Base-by-base conservation (phyloP, 306 rosid genomes). In the Vigna trinervia region DNA sequence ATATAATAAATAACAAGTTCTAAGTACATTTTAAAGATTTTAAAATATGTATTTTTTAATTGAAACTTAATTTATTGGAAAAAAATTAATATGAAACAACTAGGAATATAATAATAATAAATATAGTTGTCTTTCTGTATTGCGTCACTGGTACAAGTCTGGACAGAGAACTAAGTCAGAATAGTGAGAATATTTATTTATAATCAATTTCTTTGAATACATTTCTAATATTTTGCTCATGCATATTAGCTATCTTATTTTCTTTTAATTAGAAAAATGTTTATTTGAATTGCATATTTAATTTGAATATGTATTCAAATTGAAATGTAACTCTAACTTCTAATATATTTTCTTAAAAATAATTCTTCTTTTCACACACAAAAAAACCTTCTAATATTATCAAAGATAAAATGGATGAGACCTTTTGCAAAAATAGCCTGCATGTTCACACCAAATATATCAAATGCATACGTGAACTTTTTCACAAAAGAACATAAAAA, bases 31-130 rank as follows among this genome's bases (percentile, higher is more conserved):
- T 9, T 8, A 9, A 8, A 41, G 2, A 2, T 26, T 26, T 26
- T 26, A 26, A 9, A 41, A 41, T 9, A 41, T 41, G 12, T 41
- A 2, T 41, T 2, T 32, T 50, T 75, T 30, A 50, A 20, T 76
- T 76, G 43, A 12, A 52, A 64, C 4, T 4, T 32, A 48, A 36
- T 75, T 30, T 69, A 20, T 76, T 76, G 43, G 7, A 52, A 64
- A 45, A 76, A 52, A 51, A 5, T 52, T 28, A 15, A 65, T 52
- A 65, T 34, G 28, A 36, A 51, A 15, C 43, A 52, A 32, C 13
- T 34, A 30, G 20, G 13, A 0, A 19, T 13, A 38, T 50, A 62
- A 51, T 17, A 50, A 36, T 48, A 60, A 23, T 1, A 0, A 59
- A 58, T 43, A 58, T 28, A 59, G 9, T 45, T 3, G 38, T 36